These are phyloP conservation scores for Luzula sylvatica DNA, from an alignment of 176 grass and related monocot genomes.

Conservation along the genomic window DNA sequence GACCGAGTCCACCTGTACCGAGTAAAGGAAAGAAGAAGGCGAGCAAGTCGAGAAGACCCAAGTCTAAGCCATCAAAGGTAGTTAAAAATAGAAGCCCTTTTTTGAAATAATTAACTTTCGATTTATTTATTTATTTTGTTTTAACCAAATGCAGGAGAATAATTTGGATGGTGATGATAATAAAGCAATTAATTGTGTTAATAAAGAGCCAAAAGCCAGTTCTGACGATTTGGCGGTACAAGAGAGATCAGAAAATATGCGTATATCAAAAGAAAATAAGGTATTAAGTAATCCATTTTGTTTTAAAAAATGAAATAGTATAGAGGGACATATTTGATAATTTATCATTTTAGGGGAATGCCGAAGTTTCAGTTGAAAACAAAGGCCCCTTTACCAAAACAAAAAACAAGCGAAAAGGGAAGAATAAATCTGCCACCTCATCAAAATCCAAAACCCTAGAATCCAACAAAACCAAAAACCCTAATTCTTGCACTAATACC, in stretches of 20 bases:
- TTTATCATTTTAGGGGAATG: slow-evolving; percentile 30
- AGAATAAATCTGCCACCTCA: slow-evolving; percentile 39
- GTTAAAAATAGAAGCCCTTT: not conserved
- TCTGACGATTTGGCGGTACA: slow-evolving; percentile 1
- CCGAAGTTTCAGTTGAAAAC: slow-evolving; percentile 24
- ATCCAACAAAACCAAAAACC: slow-evolving; percentile 32
- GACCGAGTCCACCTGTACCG: slow-evolving; percentile 40
- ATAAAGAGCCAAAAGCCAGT: not conserved
- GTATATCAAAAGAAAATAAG: slow-evolving; percentile 3
- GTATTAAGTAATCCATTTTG: not conserved
- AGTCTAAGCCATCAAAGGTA: slow-evolving; percentile 48
- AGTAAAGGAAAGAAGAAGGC: slow-evolving; percentile 87
- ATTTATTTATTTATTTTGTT: not conserved
- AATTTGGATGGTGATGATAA: slow-evolving; percentile 6
- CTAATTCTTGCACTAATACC: slow-evolving; percentile 18
- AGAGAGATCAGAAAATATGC: slow-evolving; percentile 2
- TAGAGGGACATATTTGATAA: slow-evolving; percentile 24
- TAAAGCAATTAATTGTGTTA: slow-evolving; percentile 5
- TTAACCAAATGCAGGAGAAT: slow-evolving; percentile 6
- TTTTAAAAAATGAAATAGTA: slow-evolving; percentile 17
- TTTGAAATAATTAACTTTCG: slow-evolving; percentile 1
- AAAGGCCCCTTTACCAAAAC: slow-evolving; percentile 55
- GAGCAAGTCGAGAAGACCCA: slow-evolving; percentile 50
- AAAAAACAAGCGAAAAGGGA: slow-evolving; percentile 76
- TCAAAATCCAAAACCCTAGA: slow-evolving; percentile 29